Evolutionary conservation across 2,329 filamentous ascomycete species (phyloP).

Genomic region (Monilinia aucupariae): DNA sequence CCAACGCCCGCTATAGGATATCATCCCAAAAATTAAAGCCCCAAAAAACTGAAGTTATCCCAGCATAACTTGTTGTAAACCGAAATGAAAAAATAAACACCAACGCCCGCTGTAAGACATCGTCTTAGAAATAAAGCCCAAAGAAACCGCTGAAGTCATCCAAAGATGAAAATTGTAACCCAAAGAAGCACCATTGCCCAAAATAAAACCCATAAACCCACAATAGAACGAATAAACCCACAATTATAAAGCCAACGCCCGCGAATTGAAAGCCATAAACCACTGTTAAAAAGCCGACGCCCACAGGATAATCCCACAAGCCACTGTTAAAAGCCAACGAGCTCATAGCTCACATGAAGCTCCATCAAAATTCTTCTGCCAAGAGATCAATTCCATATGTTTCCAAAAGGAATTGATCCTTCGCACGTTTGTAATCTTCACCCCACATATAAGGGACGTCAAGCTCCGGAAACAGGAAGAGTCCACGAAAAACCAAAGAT

Average conservation of each 20-base stretch:
- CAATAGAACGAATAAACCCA: not conserved
- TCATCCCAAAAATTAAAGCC: not conserved
- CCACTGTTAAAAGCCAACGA: too few species aligned
- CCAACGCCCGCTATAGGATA: not conserved
- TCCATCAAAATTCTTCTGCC: too few species aligned
- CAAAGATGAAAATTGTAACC: not conserved
- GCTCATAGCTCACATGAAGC: not conserved
- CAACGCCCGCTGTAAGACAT: not conserved
- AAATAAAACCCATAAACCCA: not conserved
- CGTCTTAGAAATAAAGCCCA: not conserved
- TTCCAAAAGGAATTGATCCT: not conserved
- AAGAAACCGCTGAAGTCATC: not conserved
- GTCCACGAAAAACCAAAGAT: not conserved
- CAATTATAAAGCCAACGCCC: not conserved
- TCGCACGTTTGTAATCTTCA: not conserved
- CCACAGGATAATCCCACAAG: not conserved
- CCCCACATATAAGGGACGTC: conserved; percentile 4
- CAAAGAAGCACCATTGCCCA: not conserved
- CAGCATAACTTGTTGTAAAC: too few species aligned
- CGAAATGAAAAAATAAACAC: not conserved
- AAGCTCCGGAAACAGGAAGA: conserved; percentile 4
- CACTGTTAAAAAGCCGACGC: not conserved
- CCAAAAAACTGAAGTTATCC: not conserved
- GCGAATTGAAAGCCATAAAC: not conserved
- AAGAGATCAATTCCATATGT: not conserved